Evolutionary conservation across 176 grass and related monocot species (phyloP), one percentile per base, ranked within the genome.

Genomic region (Eleusine coracana): DNA sequence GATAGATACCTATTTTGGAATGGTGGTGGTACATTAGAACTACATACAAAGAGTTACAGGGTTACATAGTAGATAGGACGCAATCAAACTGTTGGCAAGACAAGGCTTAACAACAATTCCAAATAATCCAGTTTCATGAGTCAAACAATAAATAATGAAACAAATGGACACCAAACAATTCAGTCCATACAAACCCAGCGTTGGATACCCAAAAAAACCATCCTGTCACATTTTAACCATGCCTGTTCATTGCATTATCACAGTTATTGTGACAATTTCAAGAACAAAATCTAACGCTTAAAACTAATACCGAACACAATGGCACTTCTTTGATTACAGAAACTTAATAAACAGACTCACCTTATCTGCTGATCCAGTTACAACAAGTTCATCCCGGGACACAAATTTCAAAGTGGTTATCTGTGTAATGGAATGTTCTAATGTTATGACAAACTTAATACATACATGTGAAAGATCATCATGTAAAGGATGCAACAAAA

Each of bases 291-390:
- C 2, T 25, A 61, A 61, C 21, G 2, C n/a, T 27, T 42, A 42
- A 42, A 3, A 46, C 1, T 63, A 28, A 62, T 62, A 62, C 10
- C 5, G 12, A 46, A 75, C 75, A 63, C 37, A 64, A 25, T 23
- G 56, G 68, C 40, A 59, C 70, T 74, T 44, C 6, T 63, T 69
- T 27, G 6, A 52, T 27, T 82, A 83, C 17, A 42, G 72, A 23
- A 46, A 73, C 8, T 3, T 68, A 28, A 73, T 17, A 79, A 69
- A 69, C 45, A 71, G 54, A 55, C 68, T 54, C 87, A 92, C 97
- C 93, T 96, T 96, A 59, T 59, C 56, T 10, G 56, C 56, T 59
- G 56, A 59, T 59, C 56, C 56, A 10, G 56, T 59, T 10, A 59
- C 56, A 23, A 59, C 56, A 1, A 59, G 56, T 59, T 59, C 56